Conservation (phyloP, 495 filamentous ascomycete genomes). For the Hypoxylon rickii region DNA sequence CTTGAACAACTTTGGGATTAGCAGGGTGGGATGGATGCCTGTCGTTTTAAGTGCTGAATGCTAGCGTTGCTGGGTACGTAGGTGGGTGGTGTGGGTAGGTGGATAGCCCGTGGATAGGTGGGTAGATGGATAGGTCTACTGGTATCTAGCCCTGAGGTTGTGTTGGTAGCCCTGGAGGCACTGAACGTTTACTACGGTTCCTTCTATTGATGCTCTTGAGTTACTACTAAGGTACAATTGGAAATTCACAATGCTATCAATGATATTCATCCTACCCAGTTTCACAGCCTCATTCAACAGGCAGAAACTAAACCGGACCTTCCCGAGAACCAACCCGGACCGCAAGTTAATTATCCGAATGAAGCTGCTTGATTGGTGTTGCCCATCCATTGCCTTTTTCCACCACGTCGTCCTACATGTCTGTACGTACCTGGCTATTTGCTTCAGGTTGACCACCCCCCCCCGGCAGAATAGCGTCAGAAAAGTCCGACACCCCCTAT, state of each 20-base stretch:
- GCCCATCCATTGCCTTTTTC: not conserved
- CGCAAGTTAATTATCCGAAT: constrained; percentile 13
- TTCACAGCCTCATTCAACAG: constrained; percentile 14
- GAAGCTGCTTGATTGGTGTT: constrained; percentile 8
- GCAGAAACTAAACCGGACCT: constrained; percentile 5
- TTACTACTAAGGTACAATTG: no score
- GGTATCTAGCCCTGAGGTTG: no score
- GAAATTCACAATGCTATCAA: not conserved
- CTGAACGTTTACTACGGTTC: no score
- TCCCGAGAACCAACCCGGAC: constrained; percentile 20
- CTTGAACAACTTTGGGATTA: not conserved
- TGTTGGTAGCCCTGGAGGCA: no score
- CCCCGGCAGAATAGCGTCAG: no score
- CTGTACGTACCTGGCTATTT: not conserved
- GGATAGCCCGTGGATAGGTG: no score
- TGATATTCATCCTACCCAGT: not conserved
- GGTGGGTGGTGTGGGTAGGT: no score
- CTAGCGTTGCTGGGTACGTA: no score
- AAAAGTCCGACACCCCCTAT: no score
- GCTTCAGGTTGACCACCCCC: not conserved
- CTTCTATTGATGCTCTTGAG: no score
- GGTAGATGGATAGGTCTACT: no score
- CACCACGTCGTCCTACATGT: not conserved
- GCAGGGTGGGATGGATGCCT: not conserved
- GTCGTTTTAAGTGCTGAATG: not conserved